These are phyloP conservation scores for Lasiodiplodia theobromae DNA, from an alignment of 2,329 filamentous ascomycete species.

Conservation along the genomic window DNA sequence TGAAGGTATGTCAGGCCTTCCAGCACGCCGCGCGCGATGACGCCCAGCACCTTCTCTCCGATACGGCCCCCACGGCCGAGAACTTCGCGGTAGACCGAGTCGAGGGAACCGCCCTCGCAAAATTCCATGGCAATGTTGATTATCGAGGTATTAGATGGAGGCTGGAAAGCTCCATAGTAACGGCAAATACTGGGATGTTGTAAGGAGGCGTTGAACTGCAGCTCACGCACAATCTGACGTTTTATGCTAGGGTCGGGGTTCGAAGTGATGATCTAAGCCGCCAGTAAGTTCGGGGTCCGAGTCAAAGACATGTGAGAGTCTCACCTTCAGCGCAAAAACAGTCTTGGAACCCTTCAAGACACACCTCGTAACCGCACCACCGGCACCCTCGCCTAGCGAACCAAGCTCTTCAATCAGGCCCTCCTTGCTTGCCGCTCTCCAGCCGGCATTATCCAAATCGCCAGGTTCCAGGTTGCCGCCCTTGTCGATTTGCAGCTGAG, in stretches of 20 bases:
- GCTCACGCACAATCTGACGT: constrained; percentile 95
- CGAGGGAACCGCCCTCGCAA: constrained; percentile 93
- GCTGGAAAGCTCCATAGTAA: constrained; percentile 97
- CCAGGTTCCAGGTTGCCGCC: constrained; percentile 88
- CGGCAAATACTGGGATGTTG: constrained; percentile 95
- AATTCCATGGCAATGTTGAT: constrained; percentile 99
- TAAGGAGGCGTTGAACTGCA: constrained; percentile 90
- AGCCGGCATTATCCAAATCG: constrained; percentile 92
- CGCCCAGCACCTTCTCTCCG: constrained; percentile 95
- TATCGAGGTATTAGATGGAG: constrained; percentile 85
- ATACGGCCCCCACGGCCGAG: constrained; percentile 94
- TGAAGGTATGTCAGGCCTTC: constrained; percentile 95
- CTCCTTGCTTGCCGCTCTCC: constrained; percentile 90
- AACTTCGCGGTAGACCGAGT: constrained; percentile 97
- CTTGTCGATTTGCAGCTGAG: constrained; percentile 81
- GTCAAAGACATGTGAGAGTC: constrained; percentile 33
- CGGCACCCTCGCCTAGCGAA: constrained; percentile 90
- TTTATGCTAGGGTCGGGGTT: constrained; percentile 98
- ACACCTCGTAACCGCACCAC: constrained; percentile 92
- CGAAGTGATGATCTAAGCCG: constrained; percentile 88
- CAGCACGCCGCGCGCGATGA: constrained; percentile 93
- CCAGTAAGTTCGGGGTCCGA: constrained; percentile 11
- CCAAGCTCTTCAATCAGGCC: constrained; percentile 88
- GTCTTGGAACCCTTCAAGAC: constrained; percentile 90
- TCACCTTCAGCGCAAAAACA: constrained; percentile 93